These are phyloP conservation scores for Mycena citricolor DNA, from an alignment of 1,284 basidiomycete species.

Conservation along the genomic window DNA sequence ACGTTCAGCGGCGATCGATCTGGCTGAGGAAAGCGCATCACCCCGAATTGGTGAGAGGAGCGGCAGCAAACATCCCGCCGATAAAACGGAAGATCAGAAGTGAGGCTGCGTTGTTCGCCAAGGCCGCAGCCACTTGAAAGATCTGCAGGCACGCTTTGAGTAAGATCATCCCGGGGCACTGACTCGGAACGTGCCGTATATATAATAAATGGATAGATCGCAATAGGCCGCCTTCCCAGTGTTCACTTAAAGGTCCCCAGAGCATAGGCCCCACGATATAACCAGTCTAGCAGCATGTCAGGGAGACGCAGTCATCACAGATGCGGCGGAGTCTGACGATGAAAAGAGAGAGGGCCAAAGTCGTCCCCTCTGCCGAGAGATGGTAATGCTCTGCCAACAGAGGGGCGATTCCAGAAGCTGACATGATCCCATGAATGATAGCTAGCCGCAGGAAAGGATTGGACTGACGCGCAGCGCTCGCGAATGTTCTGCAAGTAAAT, in stretches of 20 bases:
- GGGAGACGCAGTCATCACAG: no score
- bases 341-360: slow-evolving; percentile 52
- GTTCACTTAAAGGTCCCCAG: slow-evolving; percentile 59
- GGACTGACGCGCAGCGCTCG: slow-evolving; percentile 51
- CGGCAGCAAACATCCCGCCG: slow-evolving; percentile 58
- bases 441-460: not conserved
- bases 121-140: slow-evolving; percentile 63
- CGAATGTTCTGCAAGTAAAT: slow-evolving; percentile 47
- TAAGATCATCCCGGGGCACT: not conserved
- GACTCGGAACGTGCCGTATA: slow-evolving; percentile 47
- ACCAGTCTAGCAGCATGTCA: no score
- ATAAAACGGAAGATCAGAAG: slow-evolving; percentile 71
- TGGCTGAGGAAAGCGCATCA: slow-evolving; percentile 20
- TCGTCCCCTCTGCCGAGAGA: slow-evolving; percentile 53
- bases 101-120: slow-evolving; percentile 58
- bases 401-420: slow-evolving; percentile 47
- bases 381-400: slow-evolving; percentile 51
- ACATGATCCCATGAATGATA: not conserved
- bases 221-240: slow-evolving; percentile 63
- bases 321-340: slow-evolving; percentile 29
- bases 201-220: slow-evolving; percentile 64
- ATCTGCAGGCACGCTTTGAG: no score
- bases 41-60: slow-evolving; percentile 52
- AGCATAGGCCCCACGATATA: no score
- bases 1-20: slow-evolving; percentile 23